phyloP scores from a whole-genome alignment of 2,329 filamentous ascomycete genomes.

The Paracamarosporium sp. region DNA sequence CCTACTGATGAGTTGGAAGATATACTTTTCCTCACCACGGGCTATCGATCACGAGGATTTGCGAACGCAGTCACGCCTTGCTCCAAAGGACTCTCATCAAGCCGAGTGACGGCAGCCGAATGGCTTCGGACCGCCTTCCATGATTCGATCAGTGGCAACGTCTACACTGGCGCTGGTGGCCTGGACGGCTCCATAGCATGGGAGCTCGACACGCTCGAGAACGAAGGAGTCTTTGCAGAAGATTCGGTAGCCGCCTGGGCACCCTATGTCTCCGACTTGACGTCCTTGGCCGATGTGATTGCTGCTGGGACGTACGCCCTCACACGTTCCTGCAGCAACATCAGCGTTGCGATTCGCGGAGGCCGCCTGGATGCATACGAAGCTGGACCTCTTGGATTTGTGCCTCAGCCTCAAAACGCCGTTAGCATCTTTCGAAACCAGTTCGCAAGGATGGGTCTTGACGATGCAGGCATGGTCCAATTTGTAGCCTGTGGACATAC shows the following conservation, averaged over 20 bases:
- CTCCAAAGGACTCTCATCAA: constrained; percentile 49
- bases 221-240: constrained; percentile 62
- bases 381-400: constrained; percentile 55
- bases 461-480: constrained; percentile 63
- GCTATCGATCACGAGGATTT: constrained; percentile 63
- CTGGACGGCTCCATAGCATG: constrained; percentile 67
- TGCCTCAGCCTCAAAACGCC: constrained; percentile 66
- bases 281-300: constrained; percentile 64
- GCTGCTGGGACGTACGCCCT: constrained; percentile 65
- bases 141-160: constrained; percentile 63
- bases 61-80: constrained; percentile 65
- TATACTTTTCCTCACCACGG: constrained; percentile 66
- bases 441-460: constrained; percentile 66
- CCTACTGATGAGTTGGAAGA: constrained; percentile 68
- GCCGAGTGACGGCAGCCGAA: constrained; percentile 66
- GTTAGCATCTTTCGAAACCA: constrained; percentile 60
- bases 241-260: constrained; percentile 53
- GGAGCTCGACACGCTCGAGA: constrained; percentile 63
- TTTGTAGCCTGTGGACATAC: constrained; percentile 68
- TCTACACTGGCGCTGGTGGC: constrained; percentile 58
- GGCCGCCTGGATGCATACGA: constrained; percentile 63
- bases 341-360: constrained; percentile 59
- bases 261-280: constrained; percentile 59
- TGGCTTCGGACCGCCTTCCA: constrained; percentile 69
- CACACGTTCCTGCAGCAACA: constrained; percentile 66